Percentiles rank a stretch among this genome's conserved stretches.
Evolutionary conservation across 176 grass and related monocot genomes (phyloP).

Genomic region (Poa annua): DNA sequence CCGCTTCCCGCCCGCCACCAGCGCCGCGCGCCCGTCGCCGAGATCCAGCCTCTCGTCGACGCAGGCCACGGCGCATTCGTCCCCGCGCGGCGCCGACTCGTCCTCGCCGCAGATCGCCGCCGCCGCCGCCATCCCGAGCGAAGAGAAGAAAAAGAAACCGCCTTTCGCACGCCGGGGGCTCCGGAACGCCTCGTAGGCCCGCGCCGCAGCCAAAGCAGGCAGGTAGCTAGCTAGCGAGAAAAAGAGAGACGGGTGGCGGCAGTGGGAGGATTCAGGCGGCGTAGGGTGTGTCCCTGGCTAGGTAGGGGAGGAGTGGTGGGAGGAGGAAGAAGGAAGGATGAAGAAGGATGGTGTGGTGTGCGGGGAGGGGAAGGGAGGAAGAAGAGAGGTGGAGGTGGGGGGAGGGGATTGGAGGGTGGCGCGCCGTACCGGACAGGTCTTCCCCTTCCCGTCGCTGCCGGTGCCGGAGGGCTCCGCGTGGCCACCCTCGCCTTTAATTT

Average conservation of each 20-base stretch:
- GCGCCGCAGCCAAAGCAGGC: neutral
- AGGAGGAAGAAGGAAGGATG: neutral
- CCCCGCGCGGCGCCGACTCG: slow-evolving; percentile 30
- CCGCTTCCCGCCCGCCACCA: slow-evolving; percentile 38
- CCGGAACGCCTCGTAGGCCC: neutral
- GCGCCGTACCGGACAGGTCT: slow-evolving; percentile 57
- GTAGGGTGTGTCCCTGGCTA: neutral
- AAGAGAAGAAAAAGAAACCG: neutral
- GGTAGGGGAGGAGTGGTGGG: slow-evolving; percentile 20
- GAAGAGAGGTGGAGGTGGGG: slow-evolving; percentile 41
- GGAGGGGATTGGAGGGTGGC: slow-evolving; percentile 35
- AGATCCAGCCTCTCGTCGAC: slow-evolving; percentile 51
- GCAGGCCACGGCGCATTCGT: slow-evolving; percentile 40
- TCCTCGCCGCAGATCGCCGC: slow-evolving; percentile 47
- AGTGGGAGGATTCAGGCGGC: neutral
- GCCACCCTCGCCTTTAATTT: slow-evolving; percentile 36
- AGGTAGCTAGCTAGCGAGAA: too few species aligned
- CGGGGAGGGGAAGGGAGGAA: neutral
- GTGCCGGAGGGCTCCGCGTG: slow-evolving; percentile 40
- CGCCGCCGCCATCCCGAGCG: slow-evolving; percentile 25
- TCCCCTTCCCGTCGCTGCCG: slow-evolving; percentile 4
- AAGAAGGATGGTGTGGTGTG: slow-evolving; percentile 2
- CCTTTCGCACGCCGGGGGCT: neutral
- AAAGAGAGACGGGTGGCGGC: neutral
- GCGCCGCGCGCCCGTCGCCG: slow-evolving; percentile 15